Base-by-base conservation (phyloP, 352 stramenopile genomes). In the Blastocystis hominis region DNA sequence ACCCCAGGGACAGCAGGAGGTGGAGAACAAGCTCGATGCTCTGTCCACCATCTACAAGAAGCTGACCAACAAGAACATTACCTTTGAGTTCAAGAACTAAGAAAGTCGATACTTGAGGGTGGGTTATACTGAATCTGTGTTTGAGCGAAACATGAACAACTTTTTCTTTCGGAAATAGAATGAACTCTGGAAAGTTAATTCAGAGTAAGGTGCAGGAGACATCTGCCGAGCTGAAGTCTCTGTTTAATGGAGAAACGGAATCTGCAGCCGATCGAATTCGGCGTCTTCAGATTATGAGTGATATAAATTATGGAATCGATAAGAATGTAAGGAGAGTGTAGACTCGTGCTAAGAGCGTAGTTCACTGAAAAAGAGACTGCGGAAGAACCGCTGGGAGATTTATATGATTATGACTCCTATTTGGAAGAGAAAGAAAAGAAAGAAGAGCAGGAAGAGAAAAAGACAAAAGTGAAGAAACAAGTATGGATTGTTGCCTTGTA, bases 11-110 rank as follows among this genome's bases (percentile, higher is more conserved):
- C 94, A 98, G 91, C 95, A 97, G 70, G 98, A 98, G 92, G 95
- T 98, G 42, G 96, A 99, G 92, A 97, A 94, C 88, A 98, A 98
- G 92, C 93, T 98, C n/a, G 96, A 98, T 90, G 99, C 96, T 40
- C 99, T 98, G 90, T 93, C 95, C 88, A 95, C 94, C 84, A 96
- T 99, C 88, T 99, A 99, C 94, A 97, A 97, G 91, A 98, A 98
- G 93, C 93, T 99, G 88, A 99, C 96, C 90, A 98, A 98, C 93
- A 99, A 99, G 93, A 95, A 98, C 90, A 96, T 99, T 92, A 93
- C 96, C 88, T 99, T 99, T 89, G 93, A 97, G 91, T 98, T 98
- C 90, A 80, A 80, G 69, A 61, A 80, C 69, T 80, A n/a, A n/a
- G n/a, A n/a, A 80, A 80, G 69, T 80, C 17, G 36, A 63, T 47